Conservation (phyloP, 2,329 filamentous ascomycete genomes). For the Penicillium occitanis region DNA sequence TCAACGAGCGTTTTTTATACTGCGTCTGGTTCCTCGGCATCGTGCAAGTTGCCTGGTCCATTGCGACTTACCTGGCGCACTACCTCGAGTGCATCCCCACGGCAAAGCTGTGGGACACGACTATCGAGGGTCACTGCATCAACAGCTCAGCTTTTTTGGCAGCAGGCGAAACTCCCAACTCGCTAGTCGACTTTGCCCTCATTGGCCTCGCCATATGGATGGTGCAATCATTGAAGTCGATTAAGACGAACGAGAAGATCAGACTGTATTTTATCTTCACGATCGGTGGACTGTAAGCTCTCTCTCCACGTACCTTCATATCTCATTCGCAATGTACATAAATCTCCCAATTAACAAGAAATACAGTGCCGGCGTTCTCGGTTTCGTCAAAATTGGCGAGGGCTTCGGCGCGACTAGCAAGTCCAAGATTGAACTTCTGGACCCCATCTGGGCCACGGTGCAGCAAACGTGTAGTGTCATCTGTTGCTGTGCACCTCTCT, state of each 20-base stretch:
- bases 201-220: conserved; percentile 18
- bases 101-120: conserved; percentile 9
- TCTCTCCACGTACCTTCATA: background rate
- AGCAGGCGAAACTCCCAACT: conserved; percentile 15
- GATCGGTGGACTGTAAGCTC: conserved; percentile 14
- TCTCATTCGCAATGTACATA: background rate
- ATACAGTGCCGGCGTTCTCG: conserved; percentile 14
- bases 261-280: conserved; percentile 16
- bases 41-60: conserved; percentile 12
- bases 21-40: conserved; percentile 15
- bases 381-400: conserved; percentile 18
- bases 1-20: conserved; percentile 13
- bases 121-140: conserved; percentile 9
- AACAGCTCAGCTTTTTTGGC: conserved; percentile 15
- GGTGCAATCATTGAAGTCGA: conserved; percentile 11
- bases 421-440: conserved; percentile 15
- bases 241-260: conserved; percentile 8
- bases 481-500: conserved; percentile 16
- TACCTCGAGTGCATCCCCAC: conserved; percentile 16
- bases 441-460: conserved; percentile 18
- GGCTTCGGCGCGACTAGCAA: conserved; percentile 11
- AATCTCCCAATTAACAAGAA: background rate
- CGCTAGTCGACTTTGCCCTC: conserved; percentile 13
- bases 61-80: conserved; percentile 15
- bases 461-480: conserved; percentile 19